Conservation (phyloP, 352 stramenopile genomes). For the Thalassiosira hispida region DNA sequence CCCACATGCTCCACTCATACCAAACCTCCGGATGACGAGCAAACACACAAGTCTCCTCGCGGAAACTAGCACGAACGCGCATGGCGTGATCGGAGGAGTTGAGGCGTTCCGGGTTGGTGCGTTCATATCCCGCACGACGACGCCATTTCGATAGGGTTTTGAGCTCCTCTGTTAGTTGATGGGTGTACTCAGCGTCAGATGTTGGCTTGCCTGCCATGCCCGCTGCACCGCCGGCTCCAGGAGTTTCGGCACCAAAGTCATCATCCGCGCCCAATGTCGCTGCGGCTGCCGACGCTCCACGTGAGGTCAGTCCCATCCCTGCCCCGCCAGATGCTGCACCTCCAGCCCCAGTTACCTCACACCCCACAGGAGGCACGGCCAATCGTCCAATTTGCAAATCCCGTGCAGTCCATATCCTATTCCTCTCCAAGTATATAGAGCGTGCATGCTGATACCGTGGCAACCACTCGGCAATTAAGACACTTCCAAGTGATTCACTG, state of each 20-base stretch:
- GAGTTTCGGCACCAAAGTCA: constrained; percentile 4
- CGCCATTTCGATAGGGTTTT: constrained; percentile 69
- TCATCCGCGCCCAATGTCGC: constrained; percentile 19
- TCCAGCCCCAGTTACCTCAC: neutral
- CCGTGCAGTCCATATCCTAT: constrained; percentile 63
- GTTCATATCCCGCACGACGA: constrained; percentile 73
- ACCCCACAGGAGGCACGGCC: constrained; percentile 57
- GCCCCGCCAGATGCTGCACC: neutral
- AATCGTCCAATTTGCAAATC: constrained; percentile 63
- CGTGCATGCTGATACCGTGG: constrained; percentile 82
- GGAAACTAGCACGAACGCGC: constrained; percentile 69
- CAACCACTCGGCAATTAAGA: constrained; percentile 70
- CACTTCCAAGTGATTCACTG: constrained; percentile 66
- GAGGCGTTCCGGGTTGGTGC: constrained; percentile 81
- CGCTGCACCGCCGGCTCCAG: neutral
- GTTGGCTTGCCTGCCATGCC: neutral
- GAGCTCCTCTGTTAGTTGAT: constrained; percentile 65
- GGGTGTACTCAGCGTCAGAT: constrained; percentile 53
- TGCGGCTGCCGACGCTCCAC: constrained; percentile 1
- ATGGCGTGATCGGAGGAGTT: constrained; percentile 48
- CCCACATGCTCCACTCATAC: constrained; percentile 83
- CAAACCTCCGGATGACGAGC: constrained; percentile 77
- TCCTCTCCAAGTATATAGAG: constrained; percentile 79
- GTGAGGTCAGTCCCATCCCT: constrained; percentile 5
- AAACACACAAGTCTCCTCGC: constrained; percentile 72